Evolutionary conservation across 208 protist genomes (phyloP).

Genomic region (Zelonia costaricensis): DNA sequence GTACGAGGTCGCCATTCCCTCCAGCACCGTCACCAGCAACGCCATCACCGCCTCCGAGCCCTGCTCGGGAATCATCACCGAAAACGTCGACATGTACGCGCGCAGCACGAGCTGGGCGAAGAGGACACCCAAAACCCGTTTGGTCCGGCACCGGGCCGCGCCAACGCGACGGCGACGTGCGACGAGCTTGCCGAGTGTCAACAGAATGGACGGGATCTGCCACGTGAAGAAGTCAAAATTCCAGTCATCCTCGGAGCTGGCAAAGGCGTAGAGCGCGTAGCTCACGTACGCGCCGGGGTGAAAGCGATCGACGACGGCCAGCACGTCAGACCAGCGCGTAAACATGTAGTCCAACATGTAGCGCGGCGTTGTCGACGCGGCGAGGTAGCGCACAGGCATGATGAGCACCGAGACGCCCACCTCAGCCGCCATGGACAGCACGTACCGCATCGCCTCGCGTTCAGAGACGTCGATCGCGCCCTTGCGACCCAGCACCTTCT

Average conservation of each 20-base stretch:
- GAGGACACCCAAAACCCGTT: constrained; percentile 62
- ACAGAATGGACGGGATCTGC: constrained; percentile 69
- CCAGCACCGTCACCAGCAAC: constrained; percentile 44
- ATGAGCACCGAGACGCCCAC: constrained; percentile 65
- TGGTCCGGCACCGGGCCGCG: constrained; percentile 46
- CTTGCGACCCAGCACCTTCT: constrained; percentile 45
- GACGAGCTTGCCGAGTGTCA: constrained; percentile 72
- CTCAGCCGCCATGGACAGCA: constrained; percentile 52
- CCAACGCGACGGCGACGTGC: constrained; percentile 48
- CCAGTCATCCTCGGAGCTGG: constrained; percentile 56
- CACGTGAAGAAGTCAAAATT: constrained; percentile 85
- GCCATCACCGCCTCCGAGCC: constrained; percentile 47
- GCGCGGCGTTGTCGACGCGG: constrained; percentile 71
- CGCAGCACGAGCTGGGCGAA: constrained; percentile 61
- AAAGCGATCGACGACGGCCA: constrained; percentile 67
- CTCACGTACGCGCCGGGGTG: constrained; percentile 53
- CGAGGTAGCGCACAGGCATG: constrained; percentile 68
- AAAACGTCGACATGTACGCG: constrained; percentile 71
- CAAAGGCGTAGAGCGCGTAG: constrained; percentile 75
- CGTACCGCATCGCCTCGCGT: constrained; percentile 48
- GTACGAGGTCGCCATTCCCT: constrained; percentile 59
- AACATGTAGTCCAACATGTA: constrained; percentile 84
- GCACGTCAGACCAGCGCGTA: constrained; percentile 63
- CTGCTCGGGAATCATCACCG: constrained; percentile 78
- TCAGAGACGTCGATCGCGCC: constrained; percentile 22